Base-by-base conservation (phyloP, 2,329 filamentous ascomycete genomes). In the Colletotrichum coccodes region DNA sequence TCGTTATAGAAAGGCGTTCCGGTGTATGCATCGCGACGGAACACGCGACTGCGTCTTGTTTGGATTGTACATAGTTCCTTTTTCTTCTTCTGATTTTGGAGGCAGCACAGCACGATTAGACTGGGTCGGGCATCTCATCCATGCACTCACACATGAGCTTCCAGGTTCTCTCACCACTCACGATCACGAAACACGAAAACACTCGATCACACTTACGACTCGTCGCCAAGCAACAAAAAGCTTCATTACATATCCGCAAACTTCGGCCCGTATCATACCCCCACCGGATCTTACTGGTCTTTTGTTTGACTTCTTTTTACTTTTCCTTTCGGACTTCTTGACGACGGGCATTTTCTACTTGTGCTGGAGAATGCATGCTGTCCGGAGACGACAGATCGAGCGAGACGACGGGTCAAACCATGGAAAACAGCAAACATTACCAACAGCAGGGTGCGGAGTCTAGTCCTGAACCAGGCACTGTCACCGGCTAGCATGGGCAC, bases 31-130 rank as follows among this genome's bases (percentile, higher is more conserved):
- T 63, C 52, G 64, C 64, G 53, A 3, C 28, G 64, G 66, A 65
- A 56, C 49, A 52, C 64, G 59, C 49, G 68, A 54, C 57, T 49
- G 58, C 68, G 44, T 63, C 38, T 62, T 63, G 30, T 68, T 71
- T 72, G 71, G 67, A 71, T 73, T 73, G 72, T 73, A 73, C 64
- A 71, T 71, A 72, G 68, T 69, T 64, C 57, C 52, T 60, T 49
- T 71, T 38, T 42, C 26, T 63, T 63, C 32, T 50, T 34, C 44
- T 47, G 23, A 28, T 60, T 67, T 40, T 57, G 53, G 42, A 44
- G 50, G 32, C 60, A 57, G 36, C 67, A 70, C 40, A 57, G 59
- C 67, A 70, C 69, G 69, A 52, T 63, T 54, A 54, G 69, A 70
- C 52, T 62, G 69, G 66, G 69, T 71, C 66, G 66, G 67, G 66